A percentile compares a stretch with the other conserved stretches of the same genome.
phyloP scores from a whole-genome alignment of 169 alveolate genomes.

The Cytauxzoon felis region DNA sequence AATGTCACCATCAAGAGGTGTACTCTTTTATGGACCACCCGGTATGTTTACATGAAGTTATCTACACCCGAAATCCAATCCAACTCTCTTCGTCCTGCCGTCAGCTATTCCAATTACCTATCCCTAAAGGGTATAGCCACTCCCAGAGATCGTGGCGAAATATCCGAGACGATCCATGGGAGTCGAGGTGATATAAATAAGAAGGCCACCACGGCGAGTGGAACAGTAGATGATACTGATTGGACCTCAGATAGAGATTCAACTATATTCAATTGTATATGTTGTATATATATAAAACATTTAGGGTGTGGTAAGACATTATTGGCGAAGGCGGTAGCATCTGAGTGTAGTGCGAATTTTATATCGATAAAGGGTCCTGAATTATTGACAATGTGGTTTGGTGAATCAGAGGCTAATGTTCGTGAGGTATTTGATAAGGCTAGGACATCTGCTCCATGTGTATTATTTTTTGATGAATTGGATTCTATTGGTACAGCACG shows the following conservation, averaged over 20 bases:
- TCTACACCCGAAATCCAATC: too few species aligned
- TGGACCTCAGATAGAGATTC: too few species aligned
- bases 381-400: constrained; percentile 99
- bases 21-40: constrained; percentile 99
- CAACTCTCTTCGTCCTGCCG: too few species aligned
- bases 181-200: too few species aligned
- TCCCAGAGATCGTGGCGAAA: too few species aligned
- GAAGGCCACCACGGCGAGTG: too few species aligned
- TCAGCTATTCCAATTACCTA: too few species aligned
- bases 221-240: too few species aligned
- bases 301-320: constrained; percentile 94
- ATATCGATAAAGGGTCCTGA: constrained; percentile 98
- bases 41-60: constrained; percentile 69
- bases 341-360: constrained; percentile 99
- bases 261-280: too few species aligned
- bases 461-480: constrained; percentile 98
- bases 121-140: too few species aligned
- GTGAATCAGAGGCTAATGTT: constrained; percentile 99
- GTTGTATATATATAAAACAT: not conserved
- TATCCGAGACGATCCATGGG: too few species aligned
- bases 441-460: constrained; percentile 99
- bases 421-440: constrained; percentile 99
- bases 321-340: constrained; percentile 98
- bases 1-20: constrained; percentile 98
- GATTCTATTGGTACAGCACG: constrained; percentile 99